Percentiles rank a stretch among this genome's conserved stretches.
Conservation (phyloP, 306 rosid species). For the Rubus idaeus region DNA sequence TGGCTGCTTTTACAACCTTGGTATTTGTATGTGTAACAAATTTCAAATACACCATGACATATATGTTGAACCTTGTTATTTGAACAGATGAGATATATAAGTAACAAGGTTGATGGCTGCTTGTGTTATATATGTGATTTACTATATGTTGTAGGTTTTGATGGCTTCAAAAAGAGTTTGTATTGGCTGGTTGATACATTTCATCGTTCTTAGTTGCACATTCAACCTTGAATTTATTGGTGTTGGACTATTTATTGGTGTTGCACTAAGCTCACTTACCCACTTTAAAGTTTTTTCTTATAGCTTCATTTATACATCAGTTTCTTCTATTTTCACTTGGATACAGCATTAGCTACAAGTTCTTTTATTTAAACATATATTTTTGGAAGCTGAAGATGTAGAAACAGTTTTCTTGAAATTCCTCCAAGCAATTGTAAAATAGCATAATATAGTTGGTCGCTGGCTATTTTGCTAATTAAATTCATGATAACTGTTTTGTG, state of each 20-base stretch:
- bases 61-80: background rate
- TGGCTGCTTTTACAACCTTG: background rate
- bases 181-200: too few species aligned
- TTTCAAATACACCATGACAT: too few species aligned
- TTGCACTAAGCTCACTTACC: background rate
- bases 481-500: constrained; percentile 6
- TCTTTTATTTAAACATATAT: background rate
- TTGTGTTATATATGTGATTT: background rate
- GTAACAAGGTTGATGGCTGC: background rate
- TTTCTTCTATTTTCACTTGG: background rate
- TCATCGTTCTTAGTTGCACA: background rate
- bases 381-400: background rate
- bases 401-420: background rate
- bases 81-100: background rate
- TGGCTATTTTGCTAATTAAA: background rate
- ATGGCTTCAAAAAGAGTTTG: background rate
- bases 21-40: too few species aligned
- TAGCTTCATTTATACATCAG: background rate
- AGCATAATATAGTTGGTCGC: background rate
- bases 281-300: background rate
- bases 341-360: background rate
- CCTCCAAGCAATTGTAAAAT: constrained; percentile 12
- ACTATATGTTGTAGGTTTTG: background rate
- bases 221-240: background rate
- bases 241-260: too few species aligned